Percentiles rank a stretch among this genome's conserved stretches.
These are phyloP conservation scores for Mycothermus thermophilus DNA, from an alignment of 495 filamentous ascomycete species.

Conservation along the genomic window DNA sequence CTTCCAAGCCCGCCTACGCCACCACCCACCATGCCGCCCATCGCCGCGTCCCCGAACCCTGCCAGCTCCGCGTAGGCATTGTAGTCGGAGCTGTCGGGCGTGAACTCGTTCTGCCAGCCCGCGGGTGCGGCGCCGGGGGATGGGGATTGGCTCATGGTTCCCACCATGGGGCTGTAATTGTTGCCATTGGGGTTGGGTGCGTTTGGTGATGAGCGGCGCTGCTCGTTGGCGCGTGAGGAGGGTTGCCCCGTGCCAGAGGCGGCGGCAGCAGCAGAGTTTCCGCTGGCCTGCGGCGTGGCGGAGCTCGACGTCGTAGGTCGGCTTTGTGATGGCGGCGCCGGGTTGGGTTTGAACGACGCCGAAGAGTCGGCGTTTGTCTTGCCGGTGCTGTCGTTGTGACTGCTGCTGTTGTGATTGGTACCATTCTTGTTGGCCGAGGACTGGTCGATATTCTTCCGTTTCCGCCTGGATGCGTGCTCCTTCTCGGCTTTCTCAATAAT, in stretches of 20 bases:
- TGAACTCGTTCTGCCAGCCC: conserved; percentile 20
- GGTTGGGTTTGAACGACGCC: conserved; percentile 21
- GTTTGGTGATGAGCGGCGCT: conserved; percentile 22
- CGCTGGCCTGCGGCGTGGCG: conserved; percentile 22
- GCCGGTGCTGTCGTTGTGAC: conserved; percentile 6
- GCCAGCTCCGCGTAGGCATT: conserved; percentile 37
- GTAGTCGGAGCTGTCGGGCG: conserved; percentile 19
- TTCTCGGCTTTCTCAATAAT: conserved; percentile 85
- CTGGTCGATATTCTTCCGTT: conserved; percentile 56
- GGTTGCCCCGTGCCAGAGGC: background rate
- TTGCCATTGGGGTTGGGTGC: too few relatives aligned
- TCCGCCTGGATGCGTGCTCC: conserved; percentile 60
- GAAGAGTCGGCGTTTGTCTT: conserved; percentile 15
- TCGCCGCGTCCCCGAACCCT: conserved; percentile 20
- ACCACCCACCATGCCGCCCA: conserved; percentile 8
- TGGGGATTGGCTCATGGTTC: conserved; percentile 21
- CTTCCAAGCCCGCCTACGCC: conserved; percentile 26
- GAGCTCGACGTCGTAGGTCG: conserved; percentile 19
- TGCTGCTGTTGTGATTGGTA: too few relatives aligned
- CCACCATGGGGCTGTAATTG: conserved; percentile 19
- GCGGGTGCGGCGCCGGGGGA: conserved; percentile 12
- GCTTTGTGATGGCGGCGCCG: too few relatives aligned
- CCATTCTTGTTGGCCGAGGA: conserved; percentile 6
- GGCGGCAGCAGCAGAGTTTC: conserved; percentile 1
- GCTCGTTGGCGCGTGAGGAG: conserved; percentile 27